Evolutionary conservation across 2,329 filamentous ascomycete genomes (phyloP).

Genomic region (Neocucurbitaria cava): DNA sequence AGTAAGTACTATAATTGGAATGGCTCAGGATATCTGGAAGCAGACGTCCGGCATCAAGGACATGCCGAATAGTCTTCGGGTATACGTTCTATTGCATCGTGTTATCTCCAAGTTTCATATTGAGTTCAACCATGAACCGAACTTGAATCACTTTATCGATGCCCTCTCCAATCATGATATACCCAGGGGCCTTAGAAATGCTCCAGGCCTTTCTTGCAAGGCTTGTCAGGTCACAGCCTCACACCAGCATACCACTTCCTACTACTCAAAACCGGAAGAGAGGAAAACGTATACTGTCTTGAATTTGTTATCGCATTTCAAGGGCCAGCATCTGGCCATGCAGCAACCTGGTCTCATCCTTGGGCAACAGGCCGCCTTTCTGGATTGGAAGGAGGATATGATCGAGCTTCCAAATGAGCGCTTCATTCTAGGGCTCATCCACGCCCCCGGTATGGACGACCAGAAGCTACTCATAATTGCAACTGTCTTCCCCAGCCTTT

Average conservation of each 20-base stretch:
- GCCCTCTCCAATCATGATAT: slow-evolving; percentile 52
- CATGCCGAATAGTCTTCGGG: slow-evolving; percentile 67
- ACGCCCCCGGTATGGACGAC: slow-evolving; percentile 64
- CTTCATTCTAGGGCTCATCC: slow-evolving; percentile 57
- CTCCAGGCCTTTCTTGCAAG: slow-evolving; percentile 54
- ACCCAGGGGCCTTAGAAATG: slow-evolving; percentile 53
- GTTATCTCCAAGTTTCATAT: slow-evolving; percentile 64
- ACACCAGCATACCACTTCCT: slow-evolving; percentile 36
- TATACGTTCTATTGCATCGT: slow-evolving; percentile 70
- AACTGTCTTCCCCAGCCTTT: slow-evolving; percentile 57
- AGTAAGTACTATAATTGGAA: slow-evolving; percentile 53
- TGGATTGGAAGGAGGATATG: slow-evolving; percentile 68
- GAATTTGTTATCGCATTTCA: slow-evolving; percentile 67
- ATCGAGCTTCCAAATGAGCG: slow-evolving; percentile 63
- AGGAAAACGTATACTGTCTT: slow-evolving; percentile 54
- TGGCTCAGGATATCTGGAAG: slow-evolving; percentile 69
- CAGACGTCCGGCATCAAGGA: slow-evolving; percentile 65
- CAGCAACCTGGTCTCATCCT: slow-evolving; percentile 28
- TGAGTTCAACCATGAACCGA: slow-evolving; percentile 64
- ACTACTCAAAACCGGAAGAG: slow-evolving; percentile 47
- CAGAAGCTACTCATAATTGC: slow-evolving; percentile 61
- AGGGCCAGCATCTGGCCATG: slow-evolving; percentile 60
- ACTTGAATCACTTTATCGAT: slow-evolving; percentile 62
- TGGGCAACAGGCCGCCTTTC: slow-evolving; percentile 28
- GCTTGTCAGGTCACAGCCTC: slow-evolving; percentile 43